Conservation (phyloP, 2,329 filamentous ascomycete species). For the Hysterium pulicare region DNA sequence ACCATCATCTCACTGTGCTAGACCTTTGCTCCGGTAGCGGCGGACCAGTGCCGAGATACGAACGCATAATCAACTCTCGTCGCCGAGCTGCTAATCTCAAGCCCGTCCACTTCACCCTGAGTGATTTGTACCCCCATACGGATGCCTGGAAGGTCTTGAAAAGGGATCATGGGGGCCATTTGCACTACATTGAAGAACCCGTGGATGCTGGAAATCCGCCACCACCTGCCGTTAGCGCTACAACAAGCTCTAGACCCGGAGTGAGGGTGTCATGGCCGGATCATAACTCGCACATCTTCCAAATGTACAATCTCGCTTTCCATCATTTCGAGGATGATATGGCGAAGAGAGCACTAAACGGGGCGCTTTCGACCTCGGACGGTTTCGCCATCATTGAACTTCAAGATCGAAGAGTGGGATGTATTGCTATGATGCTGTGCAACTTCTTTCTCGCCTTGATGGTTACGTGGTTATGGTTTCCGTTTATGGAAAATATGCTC, state of each 20-base stretch:
- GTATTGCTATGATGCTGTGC: slow-evolving; percentile 28
- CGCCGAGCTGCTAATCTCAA: slow-evolving; percentile 13
- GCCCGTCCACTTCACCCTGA: slow-evolving; percentile 38
- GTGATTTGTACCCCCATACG: slow-evolving; percentile 39
- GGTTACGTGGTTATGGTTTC: slow-evolving; percentile 51
- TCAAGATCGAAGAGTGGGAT: slow-evolving; percentile 55
- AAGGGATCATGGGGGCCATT: slow-evolving; percentile 45
- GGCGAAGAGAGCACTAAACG: slow-evolving; percentile 59
- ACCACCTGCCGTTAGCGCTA: slow-evolving; percentile 21
- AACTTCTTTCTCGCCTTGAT: slow-evolving; percentile 49
- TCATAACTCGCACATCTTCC: slow-evolving; percentile 49
- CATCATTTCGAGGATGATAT: slow-evolving; percentile 70
- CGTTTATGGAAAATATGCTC: slow-evolving; percentile 7
- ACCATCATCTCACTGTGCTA: slow-evolving; percentile 59
- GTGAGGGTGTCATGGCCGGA: neutral
- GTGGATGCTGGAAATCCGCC: slow-evolving; percentile 65
- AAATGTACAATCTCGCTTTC: slow-evolving; percentile 71
- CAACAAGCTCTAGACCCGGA: neutral
- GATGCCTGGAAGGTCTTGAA: slow-evolving; percentile 30
- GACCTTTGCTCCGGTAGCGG: slow-evolving; percentile 76
- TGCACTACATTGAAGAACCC: slow-evolving; percentile 58
- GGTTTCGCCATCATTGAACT: slow-evolving; percentile 72
- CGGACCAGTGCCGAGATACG: slow-evolving; percentile 60
- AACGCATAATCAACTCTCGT: slow-evolving; percentile 26
- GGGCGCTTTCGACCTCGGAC: slow-evolving; percentile 62